Percentiles rank a stretch among this genome's conserved stretches.
These are phyloP conservation scores for Pelargonium cotyledonis DNA, from an alignment of 441 rosid species.

Conservation along the genomic window DNA sequence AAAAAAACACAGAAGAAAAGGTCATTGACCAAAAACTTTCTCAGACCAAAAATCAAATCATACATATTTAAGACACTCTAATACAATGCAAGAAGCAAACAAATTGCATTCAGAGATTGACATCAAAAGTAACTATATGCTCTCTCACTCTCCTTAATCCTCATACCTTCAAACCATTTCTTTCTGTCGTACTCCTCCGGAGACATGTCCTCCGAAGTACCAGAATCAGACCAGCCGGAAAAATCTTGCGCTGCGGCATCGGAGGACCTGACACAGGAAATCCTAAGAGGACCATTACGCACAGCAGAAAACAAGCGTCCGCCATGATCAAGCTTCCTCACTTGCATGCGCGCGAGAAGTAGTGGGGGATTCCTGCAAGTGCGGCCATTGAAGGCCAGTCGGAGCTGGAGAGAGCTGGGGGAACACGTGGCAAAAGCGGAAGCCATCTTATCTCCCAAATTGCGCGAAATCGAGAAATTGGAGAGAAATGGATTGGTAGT, in stretches of 20 bases:
- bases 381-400: constrained; percentile 34
- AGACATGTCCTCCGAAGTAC: constrained; percentile 25
- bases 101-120: too few relatives aligned
- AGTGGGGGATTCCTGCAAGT: constrained; percentile 19
- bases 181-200: constrained; percentile 34
- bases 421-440: constrained; percentile 36
- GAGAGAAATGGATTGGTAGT: too few relatives aligned
- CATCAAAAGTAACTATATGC: too few relatives aligned
- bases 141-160: neutral
- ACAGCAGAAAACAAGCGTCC: constrained; percentile 23
- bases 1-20: neutral
- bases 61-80: neutral
- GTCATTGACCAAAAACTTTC: neutral
- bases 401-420: constrained; percentile 73
- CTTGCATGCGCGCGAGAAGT: constrained; percentile 23
- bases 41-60: neutral
- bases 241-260: constrained; percentile 39
- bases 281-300: constrained; percentile 16
- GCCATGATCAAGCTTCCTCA: constrained; percentile 25
- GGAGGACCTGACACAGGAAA: constrained; percentile 29
- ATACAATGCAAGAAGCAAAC: too few relatives aligned
- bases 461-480: neutral
- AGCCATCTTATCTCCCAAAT: constrained; percentile 28
- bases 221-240: constrained; percentile 67
- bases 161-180: constrained; percentile 46